Evolutionary conservation across 352 stramenopile species (phyloP), one percentile per base, ranked within the genome.

Genomic region (Phytophthora foliorum): DNA sequence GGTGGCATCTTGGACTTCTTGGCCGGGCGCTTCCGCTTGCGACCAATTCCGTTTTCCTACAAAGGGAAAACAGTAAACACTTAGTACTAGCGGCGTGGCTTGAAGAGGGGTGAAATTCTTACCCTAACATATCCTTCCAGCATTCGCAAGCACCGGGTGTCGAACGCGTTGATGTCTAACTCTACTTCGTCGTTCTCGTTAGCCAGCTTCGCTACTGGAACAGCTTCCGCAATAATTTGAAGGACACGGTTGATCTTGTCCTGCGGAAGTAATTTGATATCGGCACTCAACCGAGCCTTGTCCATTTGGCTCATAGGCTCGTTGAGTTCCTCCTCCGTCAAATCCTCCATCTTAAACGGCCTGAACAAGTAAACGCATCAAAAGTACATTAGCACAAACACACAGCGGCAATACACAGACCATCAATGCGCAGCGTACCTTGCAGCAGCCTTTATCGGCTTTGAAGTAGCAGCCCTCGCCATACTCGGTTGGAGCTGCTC

Each of bases 191-290:
- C 84, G 50, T 92, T 88, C 60, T 93, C 88, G 53, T 95, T 93
- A 10, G 86, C 86, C 34, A 95, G 72, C 29, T 92, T 94, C 16
- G 87, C 81, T 39, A 95, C 82, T n/a, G 88, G 89, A 57, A 96
- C 84, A 32, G 88, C 87, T 61, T 97, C 89, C 5, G 88, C 82
- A 66, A 97, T 97, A 49, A 97, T 95, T 63, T 97, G 89, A 14
- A 97, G 82, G 16, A 97, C 86, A 42, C 89, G 81, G 57, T 94
- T 94, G 59, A 97, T 93, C 55, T 97, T 97, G 52, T 97, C 88
- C 67, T 94, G 83, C 0, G 89, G 87, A 9, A 97, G 75, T 19
- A 87, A 73, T 57, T 89, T 89, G 42, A 97, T 93, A 27, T 97
- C 89, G 8, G 81, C 76, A 57, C 87, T 92, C 38, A 97, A 67